A percentile compares a stretch with the other conserved stretches of the same genome.
phyloP scores from a whole-genome alignment of 176 grass and related monocot genomes.

The Triticum urartu region DNA sequence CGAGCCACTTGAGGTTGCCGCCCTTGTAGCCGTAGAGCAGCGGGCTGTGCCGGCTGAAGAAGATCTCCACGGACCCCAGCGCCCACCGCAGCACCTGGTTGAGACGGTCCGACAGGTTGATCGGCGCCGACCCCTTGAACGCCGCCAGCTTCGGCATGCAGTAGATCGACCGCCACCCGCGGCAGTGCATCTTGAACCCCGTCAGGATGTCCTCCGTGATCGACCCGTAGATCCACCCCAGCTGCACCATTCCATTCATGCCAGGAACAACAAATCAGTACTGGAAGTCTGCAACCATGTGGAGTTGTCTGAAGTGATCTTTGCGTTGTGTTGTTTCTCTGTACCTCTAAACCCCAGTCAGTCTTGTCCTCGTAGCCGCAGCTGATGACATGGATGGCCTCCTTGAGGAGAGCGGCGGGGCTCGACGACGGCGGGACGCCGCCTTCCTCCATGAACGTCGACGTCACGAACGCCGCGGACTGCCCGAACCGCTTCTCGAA shows the following conservation, averaged over 20 bases:
- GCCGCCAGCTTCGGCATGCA: conserved; percentile 88
- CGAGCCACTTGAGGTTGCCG: conserved; percentile 98
- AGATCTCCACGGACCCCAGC: conserved; percentile 98
- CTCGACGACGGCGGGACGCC: conserved; percentile 90
- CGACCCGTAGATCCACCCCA: conserved; percentile 97
- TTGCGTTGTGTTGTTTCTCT: neutral
- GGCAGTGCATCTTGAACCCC: conserved; percentile 99
- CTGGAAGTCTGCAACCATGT: neutral
- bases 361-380: conserved; percentile 98
- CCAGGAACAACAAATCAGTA: neutral
- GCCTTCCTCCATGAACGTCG: conserved; percentile 99
- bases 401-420: conserved; percentile 93
- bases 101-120: conserved; percentile 92
- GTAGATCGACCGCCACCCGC: conserved; percentile 97
- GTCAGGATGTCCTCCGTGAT: conserved; percentile 99
- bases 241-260: conserved; percentile 36
- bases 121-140: conserved; percentile 94
- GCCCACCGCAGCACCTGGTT: conserved; percentile 99
- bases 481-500: conserved; percentile 99
- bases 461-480: conserved; percentile 90
- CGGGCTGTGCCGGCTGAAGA: conserved; percentile 95
- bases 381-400: conserved; percentile 99
- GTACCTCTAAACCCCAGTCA: conserved; percentile 94
- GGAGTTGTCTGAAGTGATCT: neutral
- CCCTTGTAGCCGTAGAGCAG: conserved; percentile 91